These are phyloP conservation scores for Kodamaea anthophila DNA, from an alignment of 1,139 yeast species.

Conservation along the genomic window DNA sequence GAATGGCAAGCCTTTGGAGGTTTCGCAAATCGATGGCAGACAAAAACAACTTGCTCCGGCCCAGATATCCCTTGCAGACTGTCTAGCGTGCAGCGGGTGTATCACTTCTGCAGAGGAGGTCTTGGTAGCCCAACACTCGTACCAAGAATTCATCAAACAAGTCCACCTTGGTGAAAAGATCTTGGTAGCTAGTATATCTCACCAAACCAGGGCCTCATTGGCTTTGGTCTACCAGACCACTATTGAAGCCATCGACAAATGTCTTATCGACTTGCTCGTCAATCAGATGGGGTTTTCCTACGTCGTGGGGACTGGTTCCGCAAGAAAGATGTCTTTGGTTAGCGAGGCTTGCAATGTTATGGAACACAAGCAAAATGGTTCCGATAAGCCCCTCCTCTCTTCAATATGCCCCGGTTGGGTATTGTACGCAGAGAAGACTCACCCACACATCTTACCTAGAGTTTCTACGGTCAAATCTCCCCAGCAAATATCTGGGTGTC, in stretches of 20 bases:
- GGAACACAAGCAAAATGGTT: conserved; percentile 14
- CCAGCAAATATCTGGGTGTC: conserved; percentile 84
- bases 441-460: conserved; percentile 68
- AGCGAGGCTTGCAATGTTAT: conserved; percentile 51
- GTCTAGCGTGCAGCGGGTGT: conserved; percentile 96
- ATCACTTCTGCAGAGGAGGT: conserved; percentile 96
- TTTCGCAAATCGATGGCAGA: conserved; percentile 52
- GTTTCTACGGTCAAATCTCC: conserved; percentile 73
- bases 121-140: conserved; percentile 84
- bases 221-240: conserved; percentile 60
- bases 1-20: conserved; percentile 68
- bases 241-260: conserved; percentile 53
- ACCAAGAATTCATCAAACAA: conserved; percentile 65
- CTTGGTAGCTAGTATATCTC: conserved; percentile 78
- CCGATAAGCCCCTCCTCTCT: conserved; percentile 44
- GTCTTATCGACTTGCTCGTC: conserved; percentile 52
- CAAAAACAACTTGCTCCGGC: conserved; percentile 61
- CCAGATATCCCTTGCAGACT: conserved; percentile 83
- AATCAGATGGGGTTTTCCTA: conserved; percentile 62
- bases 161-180: conserved; percentile 30
- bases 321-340: conserved; percentile 65
- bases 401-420: conserved; percentile 97
- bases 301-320: conserved; percentile 80
- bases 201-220: conserved; percentile 78
- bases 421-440: conserved; percentile 90